These are phyloP conservation scores for Fraxinus ornus DNA, from an alignment of 305 asterid species.

Conservation along the genomic window DNA sequence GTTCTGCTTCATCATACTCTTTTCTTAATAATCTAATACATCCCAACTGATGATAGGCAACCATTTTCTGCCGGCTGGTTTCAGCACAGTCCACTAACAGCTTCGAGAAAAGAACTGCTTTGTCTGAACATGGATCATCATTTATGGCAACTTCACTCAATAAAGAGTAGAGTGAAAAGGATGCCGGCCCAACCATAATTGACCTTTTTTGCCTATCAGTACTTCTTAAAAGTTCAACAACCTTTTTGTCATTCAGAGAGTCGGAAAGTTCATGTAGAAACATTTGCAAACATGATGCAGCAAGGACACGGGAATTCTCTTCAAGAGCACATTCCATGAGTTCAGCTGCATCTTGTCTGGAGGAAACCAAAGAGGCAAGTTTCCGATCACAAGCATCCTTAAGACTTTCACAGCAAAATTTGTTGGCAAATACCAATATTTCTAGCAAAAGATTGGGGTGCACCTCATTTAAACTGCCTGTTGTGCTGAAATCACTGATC, in stretches of 20 bases:
- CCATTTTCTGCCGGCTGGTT: slow-evolving; percentile 62
- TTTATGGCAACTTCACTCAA: slow-evolving; percentile 73
- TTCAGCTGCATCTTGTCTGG: slow-evolving; percentile 77
- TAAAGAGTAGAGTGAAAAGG: slow-evolving; percentile 78
- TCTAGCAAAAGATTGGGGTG: slow-evolving; percentile 66
- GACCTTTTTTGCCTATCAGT: slow-evolving; percentile 60
- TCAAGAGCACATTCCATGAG: slow-evolving; percentile 90
- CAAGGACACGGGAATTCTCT: slow-evolving; percentile 73
- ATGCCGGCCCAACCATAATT: slow-evolving; percentile 69
- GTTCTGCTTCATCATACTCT: slow-evolving; percentile 70
- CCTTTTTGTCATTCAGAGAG: slow-evolving; percentile 57
- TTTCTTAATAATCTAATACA: slow-evolving; percentile 63
- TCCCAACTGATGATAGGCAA: slow-evolving; percentile 81
- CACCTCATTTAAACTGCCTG: slow-evolving; percentile 52
- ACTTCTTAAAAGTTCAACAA: slow-evolving; percentile 66
- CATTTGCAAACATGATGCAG: slow-evolving; percentile 87
- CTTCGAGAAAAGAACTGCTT: slow-evolving; percentile 51
- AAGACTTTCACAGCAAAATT: slow-evolving; percentile 81
- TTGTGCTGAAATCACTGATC: slow-evolving; percentile 55
- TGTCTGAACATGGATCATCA: slow-evolving; percentile 68
- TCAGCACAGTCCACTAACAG: slow-evolving; percentile 64
- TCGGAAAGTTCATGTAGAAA: slow-evolving; percentile 74
- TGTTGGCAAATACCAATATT: slow-evolving; percentile 88
- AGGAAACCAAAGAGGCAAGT: slow-evolving; percentile 72
- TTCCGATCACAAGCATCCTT: slow-evolving; percentile 85